Percentiles rank a stretch among this genome's conserved stretches.
Conservation (phyloP, 805 yeast genomes). For the Gaillardinia entomophila region DNA sequence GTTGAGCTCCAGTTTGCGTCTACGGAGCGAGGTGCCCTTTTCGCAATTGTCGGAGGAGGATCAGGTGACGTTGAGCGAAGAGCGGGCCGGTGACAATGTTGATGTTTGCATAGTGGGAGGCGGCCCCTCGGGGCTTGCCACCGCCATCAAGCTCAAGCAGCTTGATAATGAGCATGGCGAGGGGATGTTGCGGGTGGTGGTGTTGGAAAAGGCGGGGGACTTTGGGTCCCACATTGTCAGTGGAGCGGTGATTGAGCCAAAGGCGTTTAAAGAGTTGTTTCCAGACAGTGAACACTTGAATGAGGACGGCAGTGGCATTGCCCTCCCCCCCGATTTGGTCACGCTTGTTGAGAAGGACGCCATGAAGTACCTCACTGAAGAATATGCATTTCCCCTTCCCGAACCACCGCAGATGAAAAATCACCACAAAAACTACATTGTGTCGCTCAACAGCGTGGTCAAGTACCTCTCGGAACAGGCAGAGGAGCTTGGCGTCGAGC, state of each 20-base stretch:
- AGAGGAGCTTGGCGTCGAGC: constrained; percentile 88
- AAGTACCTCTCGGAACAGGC: constrained; percentile 83
- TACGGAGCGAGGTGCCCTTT: no score
- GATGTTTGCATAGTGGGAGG: constrained; percentile 97
- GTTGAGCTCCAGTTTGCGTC: no score
- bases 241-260: constrained; percentile 92
- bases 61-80: constrained; percentile 45
- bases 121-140: constrained; percentile 95
- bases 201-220: constrained; percentile 88
- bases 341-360: constrained; percentile 74
- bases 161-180: constrained; percentile 60
- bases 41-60: constrained; percentile 29
- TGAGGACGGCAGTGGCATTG: constrained; percentile 53
- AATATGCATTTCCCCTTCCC: constrained; percentile 66
- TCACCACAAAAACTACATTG: constrained; percentile 76
- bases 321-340: constrained; percentile 69
- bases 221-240: constrained; percentile 89
- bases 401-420: constrained; percentile 92
- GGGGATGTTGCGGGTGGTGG: constrained; percentile 76
- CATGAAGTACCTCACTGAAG: constrained; percentile 62
- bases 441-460: constrained; percentile 74
- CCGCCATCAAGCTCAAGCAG: constrained; percentile 87
- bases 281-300: constrained; percentile 56
- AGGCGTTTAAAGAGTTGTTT: constrained; percentile 77
- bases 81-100: constrained; percentile 77